A percentile compares a stretch with the other conserved stretches of the same genome.
Conservation (phyloP, 78 protist genomes). For the slime mould (Dictyostelium discoideum) region DNA sequence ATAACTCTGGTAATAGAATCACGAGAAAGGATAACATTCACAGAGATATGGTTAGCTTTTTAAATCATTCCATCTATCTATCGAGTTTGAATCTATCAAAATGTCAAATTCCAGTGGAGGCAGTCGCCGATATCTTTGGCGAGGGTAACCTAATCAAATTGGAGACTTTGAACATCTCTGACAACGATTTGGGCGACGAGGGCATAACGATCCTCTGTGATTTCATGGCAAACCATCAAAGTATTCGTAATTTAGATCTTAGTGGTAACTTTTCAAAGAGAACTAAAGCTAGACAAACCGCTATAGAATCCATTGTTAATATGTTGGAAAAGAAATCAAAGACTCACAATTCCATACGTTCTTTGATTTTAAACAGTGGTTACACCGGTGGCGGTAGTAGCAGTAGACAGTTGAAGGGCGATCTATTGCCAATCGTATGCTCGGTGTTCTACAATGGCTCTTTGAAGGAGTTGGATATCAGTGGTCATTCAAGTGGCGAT, state of each 20-base stretch:
- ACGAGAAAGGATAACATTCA: constrained; percentile 44
- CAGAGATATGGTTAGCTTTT: constrained; percentile 60
- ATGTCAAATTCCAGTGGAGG: constrained; percentile 50
- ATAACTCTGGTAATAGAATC: constrained; percentile 51
- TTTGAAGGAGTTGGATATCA: constrained; percentile 40
- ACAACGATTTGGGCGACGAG: constrained; percentile 73
- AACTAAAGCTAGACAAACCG: neutral
- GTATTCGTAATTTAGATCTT: neutral
- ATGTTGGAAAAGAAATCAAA: constrained; percentile 60
- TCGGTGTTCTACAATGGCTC: constrained; percentile 9
- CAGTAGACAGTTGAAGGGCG: constrained; percentile 44
- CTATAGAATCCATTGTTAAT: constrained; percentile 50
- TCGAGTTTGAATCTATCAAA: constrained; percentile 29
- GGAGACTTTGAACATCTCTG: constrained; percentile 51
- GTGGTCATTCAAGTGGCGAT: constrained; percentile 76
- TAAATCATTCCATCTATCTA: constrained; percentile 46
- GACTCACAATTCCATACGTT: constrained; percentile 33
- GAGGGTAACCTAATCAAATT: constrained; percentile 55
- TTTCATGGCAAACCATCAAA: constrained; percentile 1
- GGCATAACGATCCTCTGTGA: constrained; percentile 35
- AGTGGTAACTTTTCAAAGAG: constrained; percentile 39
- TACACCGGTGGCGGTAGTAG: constrained; percentile 13
- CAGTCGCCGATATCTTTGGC: constrained; percentile 44
- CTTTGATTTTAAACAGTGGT: neutral
- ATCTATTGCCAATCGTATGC: constrained; percentile 47